Base-by-base conservation (phyloP, 345 rosid genomes). In the Eucalyptus rudis region DNA sequence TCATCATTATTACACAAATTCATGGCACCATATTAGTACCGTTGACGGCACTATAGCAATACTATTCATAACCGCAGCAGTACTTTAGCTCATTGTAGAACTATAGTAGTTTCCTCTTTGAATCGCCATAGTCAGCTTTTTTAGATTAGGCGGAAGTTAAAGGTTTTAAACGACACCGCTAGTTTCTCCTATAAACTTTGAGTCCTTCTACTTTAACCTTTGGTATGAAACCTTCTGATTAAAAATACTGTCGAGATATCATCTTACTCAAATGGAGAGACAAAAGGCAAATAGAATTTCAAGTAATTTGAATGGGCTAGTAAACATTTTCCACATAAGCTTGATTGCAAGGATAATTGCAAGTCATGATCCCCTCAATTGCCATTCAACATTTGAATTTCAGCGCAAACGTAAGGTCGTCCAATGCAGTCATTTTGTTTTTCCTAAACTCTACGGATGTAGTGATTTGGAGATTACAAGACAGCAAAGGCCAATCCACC, bases 161-260 rank as follows among this genome's bases (percentile, higher is more conserved):
- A 52, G 56, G 56, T 52, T 19, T 3, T 52, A 19, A 0, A 52
- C 10, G 8, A 19, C 24, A 52, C 5, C 4, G 4, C 88, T 93
- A 83, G 96, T 94, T 92, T 95, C 7, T 59, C 62, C 29, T 3
- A 59, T 59, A 59, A 93, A 97, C 20, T 97, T 79, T 52, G 31
- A 43, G 29, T 89, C 86, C 44, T 76, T 52, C 88, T 31, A 62
- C 22, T 86, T 89, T 80, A 89, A 20, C 19, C 86, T 68, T 81
- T 89, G 88, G 58, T 76, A 58, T 58, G 29, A 24, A 58, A 22
- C 11, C 62, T 56, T 0, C 56, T 1, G 7, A 29, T 49, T 17
- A 44, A 22, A 33, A 13, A 40, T 84, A 84, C 86, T 13, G 44
- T 7, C 5, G 49, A 22, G 13, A 56, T 24, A 52, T 56, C 54